Evolutionary conservation across 2,329 filamentous ascomycete species (phyloP).

Genomic region (Curvularia verruculosa): DNA sequence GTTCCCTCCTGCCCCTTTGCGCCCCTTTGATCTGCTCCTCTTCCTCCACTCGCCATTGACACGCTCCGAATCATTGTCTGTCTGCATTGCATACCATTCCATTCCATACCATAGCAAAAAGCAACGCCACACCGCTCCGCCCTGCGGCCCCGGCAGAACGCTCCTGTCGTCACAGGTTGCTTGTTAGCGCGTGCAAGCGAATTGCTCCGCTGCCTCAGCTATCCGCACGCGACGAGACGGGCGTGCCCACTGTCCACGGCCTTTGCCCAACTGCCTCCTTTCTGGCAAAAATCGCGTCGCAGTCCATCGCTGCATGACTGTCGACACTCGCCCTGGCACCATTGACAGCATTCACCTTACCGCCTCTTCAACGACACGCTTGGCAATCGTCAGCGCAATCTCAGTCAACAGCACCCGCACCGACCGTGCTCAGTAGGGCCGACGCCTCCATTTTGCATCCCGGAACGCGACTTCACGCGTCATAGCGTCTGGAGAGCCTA

Average conservation of each 20-base stretch:
- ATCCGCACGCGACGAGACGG: constrained; percentile 38
- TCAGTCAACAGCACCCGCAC: constrained; percentile 31
- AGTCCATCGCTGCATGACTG: constrained; percentile 22
- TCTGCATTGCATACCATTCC: too few relatives aligned
- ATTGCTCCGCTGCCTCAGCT: constrained; percentile 41
- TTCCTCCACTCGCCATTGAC: constrained; percentile 1
- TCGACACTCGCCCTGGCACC: constrained; percentile 27
- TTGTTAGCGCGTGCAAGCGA: constrained; percentile 44
- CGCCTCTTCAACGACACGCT: constrained; percentile 19
- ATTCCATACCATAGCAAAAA: constrained; percentile 5
- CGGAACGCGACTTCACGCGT: constrained; percentile 51
- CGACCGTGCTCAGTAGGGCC: constrained; percentile 34
- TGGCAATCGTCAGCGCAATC: constrained; percentile 45
- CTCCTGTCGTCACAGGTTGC: constrained; percentile 34
- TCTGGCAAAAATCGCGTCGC: constrained; percentile 25
- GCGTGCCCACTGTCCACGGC: constrained; percentile 25
- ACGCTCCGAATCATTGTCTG: not conserved
- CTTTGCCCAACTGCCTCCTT: constrained; percentile 28
- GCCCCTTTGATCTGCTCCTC: not conserved
- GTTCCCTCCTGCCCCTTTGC: not conserved
- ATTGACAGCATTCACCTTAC: constrained; percentile 24
- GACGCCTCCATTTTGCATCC: constrained; percentile 31
- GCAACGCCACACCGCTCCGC: constrained; percentile 15
- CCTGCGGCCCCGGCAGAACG: constrained; percentile 19
- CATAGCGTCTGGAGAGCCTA: constrained; percentile 41